These are phyloP conservation scores for Rhinocladiella similis DNA, from an alignment of 2,329 filamentous ascomycete genomes.

Conservation along the genomic window DNA sequence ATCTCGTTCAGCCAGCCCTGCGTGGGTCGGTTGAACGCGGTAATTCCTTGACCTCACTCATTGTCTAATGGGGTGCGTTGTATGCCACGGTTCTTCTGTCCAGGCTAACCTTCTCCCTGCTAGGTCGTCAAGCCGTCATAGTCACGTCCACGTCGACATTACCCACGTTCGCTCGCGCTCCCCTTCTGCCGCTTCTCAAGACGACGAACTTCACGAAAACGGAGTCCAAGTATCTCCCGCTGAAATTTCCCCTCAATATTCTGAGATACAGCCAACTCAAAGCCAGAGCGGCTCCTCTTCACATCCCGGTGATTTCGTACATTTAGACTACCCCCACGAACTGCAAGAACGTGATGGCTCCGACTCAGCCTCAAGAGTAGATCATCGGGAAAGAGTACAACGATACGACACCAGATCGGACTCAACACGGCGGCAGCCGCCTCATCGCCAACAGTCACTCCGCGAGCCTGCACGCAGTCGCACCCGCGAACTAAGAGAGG, in stretches of 20 bases:
- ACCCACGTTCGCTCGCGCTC: slow-evolving; percentile 40
- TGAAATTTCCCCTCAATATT: slow-evolving; percentile 27
- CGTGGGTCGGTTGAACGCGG: slow-evolving; percentile 27
- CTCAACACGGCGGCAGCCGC: slow-evolving; percentile 40
- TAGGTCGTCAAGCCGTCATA: slow-evolving; percentile 37
- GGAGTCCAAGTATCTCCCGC: slow-evolving; percentile 43
- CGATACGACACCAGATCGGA: slow-evolving; percentile 30
- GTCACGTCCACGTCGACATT: slow-evolving; percentile 44
- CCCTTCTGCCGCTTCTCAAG: slow-evolving; percentile 41
- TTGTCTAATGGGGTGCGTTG: slow-evolving; percentile 30
- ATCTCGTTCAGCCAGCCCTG: slow-evolving; percentile 28
- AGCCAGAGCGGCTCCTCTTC: slow-evolving; percentile 30
- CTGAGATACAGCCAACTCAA: slow-evolving; percentile 21
- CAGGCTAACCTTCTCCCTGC: slow-evolving; percentile 10
- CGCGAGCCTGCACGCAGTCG: slow-evolving; percentile 43
- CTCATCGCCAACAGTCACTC: slow-evolving; percentile 40
- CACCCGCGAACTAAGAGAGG: slow-evolving; percentile 20
- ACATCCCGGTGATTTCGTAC: slow-evolving; percentile 29
- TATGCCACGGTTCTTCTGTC: slow-evolving; percentile 12
- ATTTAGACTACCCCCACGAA: slow-evolving; percentile 44
- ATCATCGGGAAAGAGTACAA: slow-evolving; percentile 17
- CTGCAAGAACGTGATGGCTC: slow-evolving; percentile 41
- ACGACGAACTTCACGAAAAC: slow-evolving; percentile 45
- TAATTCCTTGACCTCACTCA: slow-evolving; percentile 29
- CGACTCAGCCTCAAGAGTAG: slow-evolving; percentile 40